Conservation (phyloP, 2,329 filamentous ascomycete genomes). For the Venturiaceae sp. region DNA sequence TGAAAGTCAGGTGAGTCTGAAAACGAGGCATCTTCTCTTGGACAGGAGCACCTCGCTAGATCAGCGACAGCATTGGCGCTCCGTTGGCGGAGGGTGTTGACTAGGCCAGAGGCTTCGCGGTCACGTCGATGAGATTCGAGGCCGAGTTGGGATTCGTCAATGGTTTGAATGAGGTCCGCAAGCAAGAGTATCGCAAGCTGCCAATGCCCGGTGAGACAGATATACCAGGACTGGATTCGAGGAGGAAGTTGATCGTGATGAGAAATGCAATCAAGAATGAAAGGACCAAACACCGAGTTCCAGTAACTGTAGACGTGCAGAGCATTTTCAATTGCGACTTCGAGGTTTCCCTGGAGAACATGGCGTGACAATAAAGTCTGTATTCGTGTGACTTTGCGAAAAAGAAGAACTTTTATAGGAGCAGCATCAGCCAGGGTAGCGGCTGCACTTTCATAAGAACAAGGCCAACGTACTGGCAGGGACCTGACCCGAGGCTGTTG, state of each 20-base stretch:
- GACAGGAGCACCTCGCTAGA: slow-evolving; percentile 33
- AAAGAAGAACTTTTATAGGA: too few species aligned
- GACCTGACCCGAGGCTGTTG: too few species aligned
- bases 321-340: too few species aligned
- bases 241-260: slow-evolving; percentile 41
- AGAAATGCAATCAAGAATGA: slow-evolving; percentile 42
- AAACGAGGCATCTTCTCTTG: slow-evolving; percentile 21
- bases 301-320: slow-evolving; percentile 46
- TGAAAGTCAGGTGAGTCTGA: too few species aligned
- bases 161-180: slow-evolving; percentile 42
- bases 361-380: too few species aligned
- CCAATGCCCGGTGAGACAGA: slow-evolving; percentile 48
- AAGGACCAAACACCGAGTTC: slow-evolving; percentile 41
- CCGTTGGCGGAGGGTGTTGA: slow-evolving; percentile 30
- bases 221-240: slow-evolving; percentile 50
- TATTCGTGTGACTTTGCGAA: too few species aligned
- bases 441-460: too few species aligned
- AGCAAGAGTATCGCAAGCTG: slow-evolving; percentile 46
- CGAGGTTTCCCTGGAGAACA: too few species aligned
- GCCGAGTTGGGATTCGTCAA: slow-evolving; percentile 31
- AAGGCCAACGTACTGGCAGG: too few species aligned
- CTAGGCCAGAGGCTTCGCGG: slow-evolving; percentile 22
- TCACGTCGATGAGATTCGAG: slow-evolving; percentile 15
- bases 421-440: too few species aligned
- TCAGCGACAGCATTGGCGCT: slow-evolving; percentile 39